Percentiles rank a stretch among this genome's conserved stretches.
These are phyloP conservation scores for Colletotrichum sp. DNA, from an alignment of 2,329 filamentous ascomycete species.

Conservation along the genomic window DNA sequence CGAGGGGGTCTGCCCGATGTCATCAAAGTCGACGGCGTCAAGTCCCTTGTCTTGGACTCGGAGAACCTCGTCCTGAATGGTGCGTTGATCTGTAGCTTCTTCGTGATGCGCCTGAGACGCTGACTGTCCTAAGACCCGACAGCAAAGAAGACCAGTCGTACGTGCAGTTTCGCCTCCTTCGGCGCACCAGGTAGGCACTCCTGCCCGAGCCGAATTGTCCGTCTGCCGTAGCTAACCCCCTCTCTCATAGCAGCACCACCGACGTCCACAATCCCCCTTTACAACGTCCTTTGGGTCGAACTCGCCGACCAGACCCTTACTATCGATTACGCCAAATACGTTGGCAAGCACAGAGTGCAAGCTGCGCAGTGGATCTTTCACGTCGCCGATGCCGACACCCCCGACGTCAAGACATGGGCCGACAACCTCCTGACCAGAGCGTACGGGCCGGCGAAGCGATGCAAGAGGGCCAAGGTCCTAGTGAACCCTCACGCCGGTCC, in stretches of 20 bases:
- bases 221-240: background rate
- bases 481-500: slow-evolving; percentile 92
- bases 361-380: slow-evolving; percentile 66
- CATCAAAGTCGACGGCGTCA: slow-evolving; percentile 31
- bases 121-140: slow-evolving; percentile 9
- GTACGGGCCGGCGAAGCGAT: slow-evolving; percentile 71
- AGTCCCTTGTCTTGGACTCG: slow-evolving; percentile 34
- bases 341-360: slow-evolving; percentile 64
- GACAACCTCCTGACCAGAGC: slow-evolving; percentile 69
- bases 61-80: slow-evolving; percentile 37
- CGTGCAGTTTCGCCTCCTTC: slow-evolving; percentile 21
- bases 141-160: slow-evolving; percentile 19
- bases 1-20: background rate
- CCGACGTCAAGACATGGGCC: slow-evolving; percentile 65
- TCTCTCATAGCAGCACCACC: background rate
- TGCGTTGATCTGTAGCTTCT: slow-evolving; percentile 25
- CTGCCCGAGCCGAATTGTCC: background rate
- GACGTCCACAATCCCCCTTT: slow-evolving; percentile 67
- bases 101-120: background rate
- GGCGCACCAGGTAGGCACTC: slow-evolving; percentile 10
- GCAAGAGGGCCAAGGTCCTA: slow-evolving; percentile 84
- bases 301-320: slow-evolving; percentile 63
- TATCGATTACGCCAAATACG: slow-evolving; percentile 73
- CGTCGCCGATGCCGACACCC: slow-evolving; percentile 37
- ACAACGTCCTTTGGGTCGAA: slow-evolving; percentile 85